Base-by-base conservation (phyloP, 306 rosid species). In the Vigna trinervia region DNA sequence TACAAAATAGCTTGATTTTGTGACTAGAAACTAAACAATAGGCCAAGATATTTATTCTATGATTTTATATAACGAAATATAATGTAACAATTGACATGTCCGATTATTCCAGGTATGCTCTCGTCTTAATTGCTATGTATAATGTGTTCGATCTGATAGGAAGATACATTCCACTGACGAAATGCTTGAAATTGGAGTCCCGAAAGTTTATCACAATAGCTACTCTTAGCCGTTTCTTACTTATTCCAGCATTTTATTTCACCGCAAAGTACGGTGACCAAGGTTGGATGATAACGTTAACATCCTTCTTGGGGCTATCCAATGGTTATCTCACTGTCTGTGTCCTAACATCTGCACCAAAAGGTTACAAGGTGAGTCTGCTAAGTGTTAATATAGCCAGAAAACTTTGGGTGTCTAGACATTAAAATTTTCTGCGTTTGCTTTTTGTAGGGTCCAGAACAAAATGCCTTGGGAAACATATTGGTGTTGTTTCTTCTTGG, bases 261-360 rank as follows among this genome's bases (percentile, higher is more conserved):
- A 92, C 93, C 0, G 91, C 98, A 30, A 87, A 87, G 56, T 90
- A 90, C 78, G 98, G 97, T 30, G 89, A 90, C 57, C 95, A 92
- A 7, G 98, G 97, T 1, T 92, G 92, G 94, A 94, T 92, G 97
- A 94, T 94, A 83, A 0, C 87, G 78, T 87, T 94, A n/a, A 92
- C 97, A 30, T 89, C 92, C 63, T 89, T 89, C 77, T 79, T 94
- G 83, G 98, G 98, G 54, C 71, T 92, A 54, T 86, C 93, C 41
- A 94, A 94, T 80, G 98, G 98, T 43, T 90, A 95, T 73, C 86
- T 95, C 72, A 88, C 98, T 30, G 98, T 95, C 8, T 92, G 96
- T 81, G 85, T 95, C 47, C 84, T 92, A 26, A 95, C 98, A 75
- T 75, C 96, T 80, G 98, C 98, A 30, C 97, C 98, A 22, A 87